Evolutionary conservation across 2,329 filamentous ascomycete species (phyloP), one percentile per base, ranked within the genome.

Genomic region (Aspergillus quadrilineatus): DNA sequence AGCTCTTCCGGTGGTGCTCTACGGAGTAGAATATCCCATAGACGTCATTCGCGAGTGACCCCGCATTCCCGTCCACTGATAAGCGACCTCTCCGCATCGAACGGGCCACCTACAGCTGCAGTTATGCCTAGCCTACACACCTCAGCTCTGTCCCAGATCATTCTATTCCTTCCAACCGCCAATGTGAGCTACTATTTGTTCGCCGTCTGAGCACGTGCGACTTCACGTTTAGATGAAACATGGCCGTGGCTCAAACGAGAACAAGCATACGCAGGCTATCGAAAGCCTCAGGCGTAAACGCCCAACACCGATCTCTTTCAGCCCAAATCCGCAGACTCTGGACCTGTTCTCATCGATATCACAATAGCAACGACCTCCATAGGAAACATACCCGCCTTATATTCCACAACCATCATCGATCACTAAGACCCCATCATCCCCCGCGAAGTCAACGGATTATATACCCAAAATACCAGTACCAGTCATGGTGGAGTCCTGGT

Each of bases 401-500:
- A 12, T 26, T 53, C 5, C 5, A 9, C 30, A 17, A 30, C 3
- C 50, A 44, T 9, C 45, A 59, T 28, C 50, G 50, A 9, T 30
- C 36, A 6, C 49, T 17, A 50, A 37, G 34, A 32, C 9, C 42
- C 6, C 30, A 28, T 26, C 53, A 53, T 47, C 47, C 36, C 26
- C 53, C 46, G 17, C 53, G 22, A 39, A 30, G 37, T 42, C 44
- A 34, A 4, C 56, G 53, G 12, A 17, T 26, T 9, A 17, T 45
- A 8, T 56, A 52, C 28, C 51, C 44, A 34, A 29, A 47, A 8
- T 22, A 58, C 26, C 28, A 45, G 29, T 48, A 57, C 49, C 55
- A 41, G 22, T 53, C 53, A 7, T 60, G 57, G 65, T 56, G 61
- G 61, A 39, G 58, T 56, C 47, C 56, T 57, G 47, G 56, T 57